Evolutionary conservation across 2,329 filamentous ascomycete genomes (phyloP).

Genomic region (Talaromyces sp.): DNA sequence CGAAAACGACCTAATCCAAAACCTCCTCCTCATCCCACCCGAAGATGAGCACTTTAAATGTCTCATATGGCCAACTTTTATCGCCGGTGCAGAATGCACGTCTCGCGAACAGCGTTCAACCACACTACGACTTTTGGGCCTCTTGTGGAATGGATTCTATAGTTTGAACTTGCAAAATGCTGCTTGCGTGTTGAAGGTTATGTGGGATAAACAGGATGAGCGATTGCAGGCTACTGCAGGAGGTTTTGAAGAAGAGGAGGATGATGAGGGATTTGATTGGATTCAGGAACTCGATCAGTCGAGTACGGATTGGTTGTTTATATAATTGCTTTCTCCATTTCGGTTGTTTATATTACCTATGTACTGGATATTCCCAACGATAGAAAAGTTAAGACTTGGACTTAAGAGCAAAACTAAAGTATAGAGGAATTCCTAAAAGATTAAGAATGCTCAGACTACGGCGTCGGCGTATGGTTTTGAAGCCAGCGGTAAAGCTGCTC

Average conservation of each 20-base stretch:
- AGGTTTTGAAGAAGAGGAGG: neutral
- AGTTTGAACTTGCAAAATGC: constrained; percentile 43
- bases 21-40: constrained; percentile 37
- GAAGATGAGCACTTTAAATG: constrained; percentile 45
- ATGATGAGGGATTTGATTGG: constrained; percentile 41
- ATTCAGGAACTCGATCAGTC: constrained; percentile 42
- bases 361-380: neutral
- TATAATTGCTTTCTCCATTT: constrained; percentile 27
- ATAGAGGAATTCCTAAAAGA: too few relatives aligned
- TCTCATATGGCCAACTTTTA: constrained; percentile 46
- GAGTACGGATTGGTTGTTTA: constrained; percentile 43
- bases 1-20: constrained; percentile 35
- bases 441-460: too few relatives aligned
- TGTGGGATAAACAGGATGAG: constrained; percentile 43
- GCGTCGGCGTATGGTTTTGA: neutral
- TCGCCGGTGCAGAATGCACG: constrained; percentile 43
- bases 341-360: neutral
- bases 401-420: too few relatives aligned
- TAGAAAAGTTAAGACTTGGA: too few relatives aligned
- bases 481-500: neutral
- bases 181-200: constrained; percentile 40
- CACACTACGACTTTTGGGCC: constrained; percentile 34
- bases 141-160: constrained; percentile 37
- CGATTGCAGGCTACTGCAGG: constrained; percentile 22
- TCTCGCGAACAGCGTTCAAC: constrained; percentile 33